Conservation (phyloP, 257 asterid species). For the Solanum ahanhuiri region DNA sequence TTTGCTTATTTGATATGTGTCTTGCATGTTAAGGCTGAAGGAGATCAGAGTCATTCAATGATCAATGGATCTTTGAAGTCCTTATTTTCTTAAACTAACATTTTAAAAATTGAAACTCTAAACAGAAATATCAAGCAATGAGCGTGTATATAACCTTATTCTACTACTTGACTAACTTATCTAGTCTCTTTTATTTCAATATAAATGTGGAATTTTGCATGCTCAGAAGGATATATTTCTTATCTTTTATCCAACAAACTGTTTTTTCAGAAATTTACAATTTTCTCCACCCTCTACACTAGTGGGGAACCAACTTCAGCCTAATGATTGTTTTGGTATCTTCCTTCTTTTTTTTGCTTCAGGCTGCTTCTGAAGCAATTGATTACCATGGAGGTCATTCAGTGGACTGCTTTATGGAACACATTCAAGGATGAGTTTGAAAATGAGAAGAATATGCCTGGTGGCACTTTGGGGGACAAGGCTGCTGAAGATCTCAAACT, state of each 20-base stretch:
- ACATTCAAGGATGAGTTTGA: slow-evolving; percentile 86
- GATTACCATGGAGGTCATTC: slow-evolving; percentile 91
- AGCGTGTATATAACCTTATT: background rate
- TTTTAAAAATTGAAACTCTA: background rate
- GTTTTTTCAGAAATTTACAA: background rate
- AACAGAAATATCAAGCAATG: background rate
- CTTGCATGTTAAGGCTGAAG: background rate
- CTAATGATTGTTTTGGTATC: background rate
- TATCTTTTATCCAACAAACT: background rate
- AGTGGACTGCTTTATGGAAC: slow-evolving; percentile 79
- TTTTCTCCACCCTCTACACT: background rate
- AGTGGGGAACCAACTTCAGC: background rate
- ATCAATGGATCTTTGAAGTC: background rate
- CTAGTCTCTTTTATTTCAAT: background rate
- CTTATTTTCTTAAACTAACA: background rate
- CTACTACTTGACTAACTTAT: background rate
- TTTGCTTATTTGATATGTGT: background rate
- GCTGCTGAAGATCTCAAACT: slow-evolving; percentile 84
- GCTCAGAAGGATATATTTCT: background rate
- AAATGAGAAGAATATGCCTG: slow-evolving; percentile 76
- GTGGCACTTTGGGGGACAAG: slow-evolving; percentile 81
- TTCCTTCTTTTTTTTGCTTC: background rate
- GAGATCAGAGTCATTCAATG: background rate
- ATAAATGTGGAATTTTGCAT: background rate
- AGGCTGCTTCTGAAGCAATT: slow-evolving; percentile 78